A percentile compares a stretch with the other conserved stretches of the same genome.
Conservation (phyloP, 2,329 filamentous ascomycete genomes). For the Fusarium floridanum region DNA sequence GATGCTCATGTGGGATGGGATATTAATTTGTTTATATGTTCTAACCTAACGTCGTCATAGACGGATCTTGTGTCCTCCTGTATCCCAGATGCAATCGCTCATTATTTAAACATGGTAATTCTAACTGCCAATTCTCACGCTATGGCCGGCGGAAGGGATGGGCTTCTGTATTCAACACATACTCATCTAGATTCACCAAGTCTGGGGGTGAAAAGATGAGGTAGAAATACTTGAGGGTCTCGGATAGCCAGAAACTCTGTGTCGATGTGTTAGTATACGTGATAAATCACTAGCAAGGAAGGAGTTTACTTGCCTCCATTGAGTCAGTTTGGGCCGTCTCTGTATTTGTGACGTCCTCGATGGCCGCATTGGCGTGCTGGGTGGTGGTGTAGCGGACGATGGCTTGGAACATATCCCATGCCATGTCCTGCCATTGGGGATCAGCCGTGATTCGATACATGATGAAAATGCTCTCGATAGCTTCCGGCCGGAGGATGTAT, state of each 20-base stretch:
- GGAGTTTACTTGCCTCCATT: constrained; percentile 65
- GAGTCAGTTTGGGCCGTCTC: constrained; percentile 63
- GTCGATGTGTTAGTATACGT: not conserved
- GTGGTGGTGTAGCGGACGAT: constrained; percentile 62
- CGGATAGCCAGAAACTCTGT: constrained; percentile 79
- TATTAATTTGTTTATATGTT: not conserved
- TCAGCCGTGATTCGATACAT: constrained; percentile 66
- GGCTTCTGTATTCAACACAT: constrained; percentile 70
- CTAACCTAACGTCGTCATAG: not conserved
- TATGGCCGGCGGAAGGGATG: constrained; percentile 55
- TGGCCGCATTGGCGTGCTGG: constrained; percentile 60
- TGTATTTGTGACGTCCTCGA: constrained; percentile 56
- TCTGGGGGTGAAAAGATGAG: constrained; percentile 75
- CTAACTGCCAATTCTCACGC: not conserved
- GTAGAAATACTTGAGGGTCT: constrained; percentile 83
- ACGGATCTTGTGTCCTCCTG: not conserved
- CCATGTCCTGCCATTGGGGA: constrained; percentile 61
- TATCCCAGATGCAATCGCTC: not conserved
- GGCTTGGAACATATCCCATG: constrained; percentile 66
- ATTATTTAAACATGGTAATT: not conserved
- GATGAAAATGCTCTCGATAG: constrained; percentile 62
- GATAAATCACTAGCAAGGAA: not conserved
- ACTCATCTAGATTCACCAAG: constrained; percentile 75
- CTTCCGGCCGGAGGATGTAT: constrained; percentile 66
- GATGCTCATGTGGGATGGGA: not conserved